phyloP scores from a whole-genome alignment of 495 filamentous ascomycete species.

The Penicillium arizonense region DNA sequence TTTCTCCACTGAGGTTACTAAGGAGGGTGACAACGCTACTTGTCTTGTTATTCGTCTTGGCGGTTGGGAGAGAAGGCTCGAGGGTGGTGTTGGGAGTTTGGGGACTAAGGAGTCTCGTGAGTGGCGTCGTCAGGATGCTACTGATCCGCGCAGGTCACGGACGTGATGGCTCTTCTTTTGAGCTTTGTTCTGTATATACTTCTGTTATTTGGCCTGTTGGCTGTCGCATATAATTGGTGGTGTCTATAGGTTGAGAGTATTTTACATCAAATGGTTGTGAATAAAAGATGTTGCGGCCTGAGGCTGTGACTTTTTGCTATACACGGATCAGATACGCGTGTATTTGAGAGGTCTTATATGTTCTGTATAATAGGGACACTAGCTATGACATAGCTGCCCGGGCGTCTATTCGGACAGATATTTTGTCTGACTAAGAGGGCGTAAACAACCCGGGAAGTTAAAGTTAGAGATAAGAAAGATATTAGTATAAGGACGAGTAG shows the following conservation, averaged over 20 bases:
- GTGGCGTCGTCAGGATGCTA: constrained; percentile 78
- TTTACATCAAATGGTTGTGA: not conserved
- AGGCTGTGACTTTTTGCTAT: no score
- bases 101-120: constrained; percentile 88
- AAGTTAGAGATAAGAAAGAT: no score
- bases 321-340: no score
- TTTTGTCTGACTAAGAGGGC: no score
- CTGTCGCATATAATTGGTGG: constrained; percentile 11
- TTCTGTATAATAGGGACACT: no score
- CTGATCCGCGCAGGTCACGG: constrained; percentile 75
- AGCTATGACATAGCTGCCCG: no score
- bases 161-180: constrained; percentile 29
- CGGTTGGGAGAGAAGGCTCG: constrained; percentile 88
- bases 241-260: not conserved
- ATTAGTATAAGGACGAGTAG: no score
- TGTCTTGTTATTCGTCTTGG: constrained; percentile 87
- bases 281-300: no score
- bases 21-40: constrained; percentile 91
- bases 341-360: no score
- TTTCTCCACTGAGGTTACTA: constrained; percentile 82
- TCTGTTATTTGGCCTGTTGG: not conserved
- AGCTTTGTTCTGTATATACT: constrained; percentile 14
- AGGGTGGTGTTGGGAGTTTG: constrained; percentile 84
- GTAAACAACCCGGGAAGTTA: no score
- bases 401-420: no score